A percentile compares a stretch with the other conserved stretches of the same genome.
Evolutionary conservation across 2,329 filamentous ascomycete genomes (phyloP).

Genomic region (Alternaria novae-zelandiae): DNA sequence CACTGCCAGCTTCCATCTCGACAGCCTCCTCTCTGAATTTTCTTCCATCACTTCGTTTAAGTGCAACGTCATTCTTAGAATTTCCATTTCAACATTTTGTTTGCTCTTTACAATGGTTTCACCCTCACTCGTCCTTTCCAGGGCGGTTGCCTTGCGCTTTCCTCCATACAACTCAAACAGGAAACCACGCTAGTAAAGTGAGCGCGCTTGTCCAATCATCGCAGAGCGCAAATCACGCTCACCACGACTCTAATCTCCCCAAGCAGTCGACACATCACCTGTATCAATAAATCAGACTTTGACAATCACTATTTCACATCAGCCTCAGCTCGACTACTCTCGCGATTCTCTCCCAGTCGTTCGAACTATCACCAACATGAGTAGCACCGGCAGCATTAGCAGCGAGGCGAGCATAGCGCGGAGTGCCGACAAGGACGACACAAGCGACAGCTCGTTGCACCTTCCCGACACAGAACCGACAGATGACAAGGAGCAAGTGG

Average conservation of each 20-base stretch:
- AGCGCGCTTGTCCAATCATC: background rate
- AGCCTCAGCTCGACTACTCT: background rate
- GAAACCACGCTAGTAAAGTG: slow-evolving; percentile 1
- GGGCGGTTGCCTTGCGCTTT: background rate
- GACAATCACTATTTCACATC: background rate
- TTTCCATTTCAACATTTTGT: no score
- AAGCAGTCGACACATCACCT: background rate
- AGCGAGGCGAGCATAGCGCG: background rate
- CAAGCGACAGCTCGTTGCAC: background rate
- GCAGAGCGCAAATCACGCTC: background rate
- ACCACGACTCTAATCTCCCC: background rate
- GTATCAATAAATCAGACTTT: background rate
- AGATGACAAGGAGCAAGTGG: background rate
- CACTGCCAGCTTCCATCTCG: background rate
- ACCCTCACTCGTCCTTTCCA: background rate
- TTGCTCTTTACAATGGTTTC: background rate
- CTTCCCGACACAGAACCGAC: background rate
- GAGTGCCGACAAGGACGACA: background rate
- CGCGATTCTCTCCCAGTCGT: background rate
- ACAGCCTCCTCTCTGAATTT: background rate
- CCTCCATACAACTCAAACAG: background rate
- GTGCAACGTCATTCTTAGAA: background rate
- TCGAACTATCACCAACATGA: background rate
- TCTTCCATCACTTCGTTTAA: background rate
- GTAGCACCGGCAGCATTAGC: background rate